Conservation (phyloP, 2,329 filamentous ascomycete species). For the Reticulascus tulasneorum region DNA sequence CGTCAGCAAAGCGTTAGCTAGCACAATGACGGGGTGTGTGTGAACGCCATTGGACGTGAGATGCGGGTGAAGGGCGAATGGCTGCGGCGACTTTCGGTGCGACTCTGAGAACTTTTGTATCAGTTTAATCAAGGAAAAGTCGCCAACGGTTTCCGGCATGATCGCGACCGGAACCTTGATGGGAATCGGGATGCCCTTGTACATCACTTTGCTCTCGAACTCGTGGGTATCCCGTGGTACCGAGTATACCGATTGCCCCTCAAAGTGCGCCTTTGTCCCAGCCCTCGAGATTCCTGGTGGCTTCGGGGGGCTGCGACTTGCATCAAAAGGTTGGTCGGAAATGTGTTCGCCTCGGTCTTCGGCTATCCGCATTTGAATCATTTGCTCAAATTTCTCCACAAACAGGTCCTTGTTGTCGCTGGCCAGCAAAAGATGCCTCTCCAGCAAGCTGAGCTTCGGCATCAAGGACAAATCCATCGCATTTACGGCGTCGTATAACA, state of each 20-base stretch:
- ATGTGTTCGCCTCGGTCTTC: constrained; percentile 52
- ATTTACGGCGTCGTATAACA: constrained; percentile 90
- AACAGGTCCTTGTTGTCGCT: constrained; percentile 96
- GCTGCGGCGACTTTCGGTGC: constrained; percentile 77
- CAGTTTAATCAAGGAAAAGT: constrained; percentile 95
- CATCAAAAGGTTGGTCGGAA: constrained; percentile 39
- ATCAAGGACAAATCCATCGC: constrained; percentile 94
- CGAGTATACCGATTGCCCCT: constrained; percentile 59
- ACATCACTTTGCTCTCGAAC: constrained; percentile 91
- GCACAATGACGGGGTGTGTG: constrained; percentile 91
- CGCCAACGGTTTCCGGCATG: constrained; percentile 92
- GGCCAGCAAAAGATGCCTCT: constrained; percentile 80
- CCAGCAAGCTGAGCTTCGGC: constrained; percentile 77
- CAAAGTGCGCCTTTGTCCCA: constrained; percentile 59
- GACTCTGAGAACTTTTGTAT: constrained; percentile 89
- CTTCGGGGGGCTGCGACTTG: constrained; percentile 44
- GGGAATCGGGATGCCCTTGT: constrained; percentile 94
- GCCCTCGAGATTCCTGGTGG: constrained; percentile 51
- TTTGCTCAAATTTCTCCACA: constrained; percentile 93
- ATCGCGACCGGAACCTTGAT: constrained; percentile 94
- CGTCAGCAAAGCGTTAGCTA: constrained; percentile 90
- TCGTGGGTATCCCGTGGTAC: constrained; percentile 94
- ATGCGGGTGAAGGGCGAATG: constrained; percentile 84
- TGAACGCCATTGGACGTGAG: constrained; percentile 85
- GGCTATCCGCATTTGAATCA: constrained; percentile 78